Base-by-base conservation (phyloP, 306 rosid species). In the Vachellia collinsii region DNA sequence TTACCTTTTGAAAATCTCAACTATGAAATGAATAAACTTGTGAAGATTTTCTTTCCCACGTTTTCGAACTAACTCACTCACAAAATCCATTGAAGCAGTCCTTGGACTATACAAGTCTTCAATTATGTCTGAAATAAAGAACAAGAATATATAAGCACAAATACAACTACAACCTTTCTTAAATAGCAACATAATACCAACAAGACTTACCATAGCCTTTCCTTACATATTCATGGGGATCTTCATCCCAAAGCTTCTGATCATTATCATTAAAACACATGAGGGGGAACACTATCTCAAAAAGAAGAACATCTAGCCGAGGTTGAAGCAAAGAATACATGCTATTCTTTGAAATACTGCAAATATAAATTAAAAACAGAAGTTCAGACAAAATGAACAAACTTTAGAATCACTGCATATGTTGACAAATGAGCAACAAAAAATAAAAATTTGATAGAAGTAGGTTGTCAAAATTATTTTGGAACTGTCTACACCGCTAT, bases 11-110 rank as follows among this genome's bases (percentile, higher is more conserved):
- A 94, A 94, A 70, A 90, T 86, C 74, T 83, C 97, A 67, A 91
- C 98, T 10, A 94, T 88, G 85, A 91, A 94, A 56, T 88, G 97
- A 77, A 94, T 88, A 78, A 92, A 94, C 80, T 89, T 94, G 6
- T 90, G 97, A 82, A 94, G 97, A 88, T 94, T 94, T 85, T 92
- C 98, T 67, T 92, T 94, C 79, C 97, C 98, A 34, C 97, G 94
- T 83, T 92, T 94, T 75, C 98, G 87, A 72, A 94, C 97, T 87
- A 94, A 81, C 92, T 94, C 98, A 72, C 95, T 92, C 58, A 94
- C 97, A 87, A 94, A 94, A 84, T 94, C 98, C 97, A 94, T 94
- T 56, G 98, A 87, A 56, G 98, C 98, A 54, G 98, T 94, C 86
- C 98, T 90, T 38, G 98, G 98, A 88, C 98, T 94, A 77, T 94